Evolutionary conservation across 73 alveolate genomes (phyloP).

Genomic region (Diophrys appendiculata): DNA sequence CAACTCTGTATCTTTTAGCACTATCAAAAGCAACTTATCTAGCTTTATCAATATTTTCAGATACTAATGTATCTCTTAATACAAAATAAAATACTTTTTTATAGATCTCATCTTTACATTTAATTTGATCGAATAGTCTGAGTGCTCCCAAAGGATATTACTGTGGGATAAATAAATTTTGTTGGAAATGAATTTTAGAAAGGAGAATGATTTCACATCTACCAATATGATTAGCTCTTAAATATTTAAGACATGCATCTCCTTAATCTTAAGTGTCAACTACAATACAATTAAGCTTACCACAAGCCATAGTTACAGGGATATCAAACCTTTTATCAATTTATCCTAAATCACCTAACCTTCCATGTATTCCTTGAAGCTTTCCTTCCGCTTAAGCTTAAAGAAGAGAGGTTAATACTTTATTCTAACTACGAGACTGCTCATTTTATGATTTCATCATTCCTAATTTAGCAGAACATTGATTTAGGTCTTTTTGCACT

Average conservation of each 20-base stretch:
- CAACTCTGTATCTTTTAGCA: neutral
- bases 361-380: slow-evolving; percentile 81
- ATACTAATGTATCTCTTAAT: neutral
- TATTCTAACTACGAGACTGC: slow-evolving; percentile 42
- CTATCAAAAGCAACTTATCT: neutral
- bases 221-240: slow-evolving; percentile 72
- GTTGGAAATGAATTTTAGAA: slow-evolving; percentile 56
- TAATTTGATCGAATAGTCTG: slow-evolving; percentile 62
- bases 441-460: slow-evolving; percentile 39
- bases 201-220: slow-evolving; percentile 67
- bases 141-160: slow-evolving; percentile 17
- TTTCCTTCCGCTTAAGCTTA: slow-evolving; percentile 82
- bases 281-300: slow-evolving; percentile 69
- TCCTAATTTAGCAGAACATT: slow-evolving; percentile 31
- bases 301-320: slow-evolving; percentile 79
- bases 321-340: slow-evolving; percentile 69
- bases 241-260: slow-evolving; percentile 50
- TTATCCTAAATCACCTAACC: slow-evolving; percentile 84
- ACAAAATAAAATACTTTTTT: slow-evolving; percentile 55
- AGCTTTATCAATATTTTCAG: neutral
- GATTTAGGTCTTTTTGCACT: too few relatives aligned
- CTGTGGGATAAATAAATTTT: slow-evolving; percentile 29
- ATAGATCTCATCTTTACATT: slow-evolving; percentile 36
- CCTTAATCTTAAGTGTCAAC: slow-evolving; percentile 77
- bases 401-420: too few relatives aligned